Evolutionary conservation across 2,329 filamentous ascomycete genomes (phyloP).

Genomic region (Esteya vermicola): DNA sequence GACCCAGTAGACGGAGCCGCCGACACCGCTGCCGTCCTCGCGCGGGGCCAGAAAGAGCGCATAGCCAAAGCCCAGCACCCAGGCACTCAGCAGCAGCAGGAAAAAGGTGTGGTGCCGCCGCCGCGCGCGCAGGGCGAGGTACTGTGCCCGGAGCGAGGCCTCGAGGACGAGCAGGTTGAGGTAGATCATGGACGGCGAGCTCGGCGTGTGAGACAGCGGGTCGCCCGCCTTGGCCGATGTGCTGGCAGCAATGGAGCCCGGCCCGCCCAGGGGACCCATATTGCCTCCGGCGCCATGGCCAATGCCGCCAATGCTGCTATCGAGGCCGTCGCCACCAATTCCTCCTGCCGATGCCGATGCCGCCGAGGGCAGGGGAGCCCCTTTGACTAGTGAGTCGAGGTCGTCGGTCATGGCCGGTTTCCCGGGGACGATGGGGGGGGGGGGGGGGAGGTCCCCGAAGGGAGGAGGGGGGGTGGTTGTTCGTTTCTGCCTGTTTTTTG

Average conservation of each 20-base stretch:
- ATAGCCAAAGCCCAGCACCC: slow-evolving; percentile 78
- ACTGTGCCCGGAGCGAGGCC: slow-evolving; percentile 82
- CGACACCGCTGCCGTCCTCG: slow-evolving; percentile 82
- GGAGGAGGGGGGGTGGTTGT: too few relatives aligned
- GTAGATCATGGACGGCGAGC: slow-evolving; percentile 90
- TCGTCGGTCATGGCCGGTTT: slow-evolving; percentile 46
- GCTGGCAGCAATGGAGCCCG: slow-evolving; percentile 20
- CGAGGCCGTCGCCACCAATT: slow-evolving; percentile 22
- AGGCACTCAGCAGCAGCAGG: slow-evolving; percentile 60
- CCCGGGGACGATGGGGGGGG: too few relatives aligned
- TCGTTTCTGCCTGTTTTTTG: too few relatives aligned
- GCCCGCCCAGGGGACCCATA: neutral
- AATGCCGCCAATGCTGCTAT: slow-evolving; percentile 14
- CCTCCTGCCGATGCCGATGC: neutral
- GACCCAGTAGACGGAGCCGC: slow-evolving; percentile 92
- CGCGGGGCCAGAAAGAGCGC: slow-evolving; percentile 89
- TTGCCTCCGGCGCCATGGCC: slow-evolving; percentile 27
- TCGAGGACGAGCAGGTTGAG: slow-evolving; percentile 96
- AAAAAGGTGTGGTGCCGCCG: slow-evolving; percentile 91
- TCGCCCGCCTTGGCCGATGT: slow-evolving; percentile 40
- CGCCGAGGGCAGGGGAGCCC: slow-evolving; percentile 48
- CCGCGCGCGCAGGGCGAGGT: slow-evolving; percentile 76
- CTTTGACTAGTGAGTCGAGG: slow-evolving; percentile 86
- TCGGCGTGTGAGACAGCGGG: slow-evolving; percentile 70
- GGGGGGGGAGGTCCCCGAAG: too few relatives aligned